These are phyloP conservation scores for Claviceps cyperi DNA, from an alignment of 2,329 filamentous ascomycete genomes.

Conservation along the genomic window DNA sequence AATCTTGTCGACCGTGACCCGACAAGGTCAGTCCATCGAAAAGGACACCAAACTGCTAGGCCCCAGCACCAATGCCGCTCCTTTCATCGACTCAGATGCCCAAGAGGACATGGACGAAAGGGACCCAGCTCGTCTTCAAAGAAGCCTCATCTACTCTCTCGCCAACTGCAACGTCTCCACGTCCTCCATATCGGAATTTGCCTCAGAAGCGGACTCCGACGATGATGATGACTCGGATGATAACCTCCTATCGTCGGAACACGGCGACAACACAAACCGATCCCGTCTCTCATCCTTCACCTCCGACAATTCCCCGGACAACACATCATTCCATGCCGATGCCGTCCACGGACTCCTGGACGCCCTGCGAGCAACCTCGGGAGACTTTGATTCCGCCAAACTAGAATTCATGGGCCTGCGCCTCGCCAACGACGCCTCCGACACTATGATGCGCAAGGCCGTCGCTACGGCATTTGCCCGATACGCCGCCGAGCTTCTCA, in stretches of 20 bases:
- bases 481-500: constrained; percentile 55
- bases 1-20: constrained; percentile 21
- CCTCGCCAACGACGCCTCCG: constrained; percentile 79
- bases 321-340: constrained; percentile 61
- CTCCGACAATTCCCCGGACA: constrained; percentile 51
- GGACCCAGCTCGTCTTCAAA: constrained; percentile 37
- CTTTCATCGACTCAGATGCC: constrained; percentile 31
- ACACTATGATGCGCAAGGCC: constrained; percentile 74
- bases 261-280: constrained; percentile 31
- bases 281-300: constrained; percentile 58
- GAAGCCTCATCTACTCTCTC: constrained; percentile 39
- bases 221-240: constrained; percentile 52
- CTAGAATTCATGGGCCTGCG: constrained; percentile 90
- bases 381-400: constrained; percentile 68
- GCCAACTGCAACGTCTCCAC: constrained; percentile 37
- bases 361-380: constrained; percentile 58
- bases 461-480: constrained; percentile 77
- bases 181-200: constrained; percentile 42
- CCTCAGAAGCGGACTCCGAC: constrained; percentile 48
- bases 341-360: constrained; percentile 79
- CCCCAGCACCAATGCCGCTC: constrained; percentile 32
- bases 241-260: constrained; percentile 33
- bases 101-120: constrained; percentile 33
- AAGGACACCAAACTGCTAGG: constrained; percentile 34
- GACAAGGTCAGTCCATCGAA: constrained; percentile 22